Percentiles rank a stretch among this genome's conserved stretches.
Conservation (phyloP, 202 grass and related monocot species). For the Sporobolus alterniflorus region DNA sequence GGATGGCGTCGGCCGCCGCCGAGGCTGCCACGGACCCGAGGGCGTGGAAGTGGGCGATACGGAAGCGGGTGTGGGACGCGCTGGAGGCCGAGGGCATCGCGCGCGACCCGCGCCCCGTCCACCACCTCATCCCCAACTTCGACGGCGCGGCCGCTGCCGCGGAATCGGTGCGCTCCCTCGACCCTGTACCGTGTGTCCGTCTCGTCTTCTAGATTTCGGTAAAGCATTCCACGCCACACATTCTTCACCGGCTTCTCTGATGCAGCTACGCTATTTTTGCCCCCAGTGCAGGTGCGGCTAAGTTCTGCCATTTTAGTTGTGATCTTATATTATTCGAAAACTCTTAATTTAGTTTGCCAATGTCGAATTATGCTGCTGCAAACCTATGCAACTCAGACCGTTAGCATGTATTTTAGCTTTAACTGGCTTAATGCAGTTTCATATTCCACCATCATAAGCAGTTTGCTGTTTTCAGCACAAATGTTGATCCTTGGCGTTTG, state of each 20-base stretch:
- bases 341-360: not conserved
- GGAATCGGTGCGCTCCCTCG: conserved; percentile 39
- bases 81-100: conserved; percentile 75
- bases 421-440: not conserved
- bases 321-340: not conserved
- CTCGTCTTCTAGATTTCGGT: not conserved
- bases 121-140: conserved; percentile 98
- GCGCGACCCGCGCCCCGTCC: conserved; percentile 78
- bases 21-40: conserved; percentile 33
- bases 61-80: conserved; percentile 74
- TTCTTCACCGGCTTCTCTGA: not conserved
- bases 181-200: not conserved
- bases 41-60: conserved; percentile 88
- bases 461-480: not conserved
- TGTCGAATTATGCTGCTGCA: not conserved
- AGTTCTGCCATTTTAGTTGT: not conserved
- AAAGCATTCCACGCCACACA: not conserved
- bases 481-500: not conserved
- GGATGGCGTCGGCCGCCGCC: conserved; percentile 34
- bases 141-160: conserved; percentile 63
- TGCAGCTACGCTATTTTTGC: not conserved
- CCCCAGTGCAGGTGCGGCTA: not conserved
- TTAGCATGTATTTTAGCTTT: not conserved
- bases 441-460: not conserved
- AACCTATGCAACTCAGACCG: not conserved